A percentile compares a stretch with the other conserved stretches of the same genome.
Evolutionary conservation across 225 moss, liverwort and hornwort species (phyloP).

Genomic region (Thuidium tamariscinum): DNA sequence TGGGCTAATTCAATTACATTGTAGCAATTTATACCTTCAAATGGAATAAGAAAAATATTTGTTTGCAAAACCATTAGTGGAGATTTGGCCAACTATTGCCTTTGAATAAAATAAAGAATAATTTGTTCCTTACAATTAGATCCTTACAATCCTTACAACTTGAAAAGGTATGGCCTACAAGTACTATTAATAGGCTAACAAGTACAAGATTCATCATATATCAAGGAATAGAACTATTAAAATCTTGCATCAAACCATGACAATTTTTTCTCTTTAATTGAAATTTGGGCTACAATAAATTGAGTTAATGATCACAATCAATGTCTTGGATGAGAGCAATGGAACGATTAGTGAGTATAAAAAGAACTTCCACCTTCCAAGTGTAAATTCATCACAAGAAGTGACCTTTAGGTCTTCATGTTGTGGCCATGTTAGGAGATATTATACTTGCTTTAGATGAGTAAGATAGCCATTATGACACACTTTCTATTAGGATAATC

Average conservation of each 20-base stretch:
- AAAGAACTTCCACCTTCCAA: not conserved
- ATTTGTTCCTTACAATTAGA: not conserved
- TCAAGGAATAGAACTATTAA: fast-evolving
- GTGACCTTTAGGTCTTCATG: not conserved
- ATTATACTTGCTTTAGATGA: not conserved
- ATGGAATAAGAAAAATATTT: too few relatives aligned
- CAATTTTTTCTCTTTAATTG: not conserved
- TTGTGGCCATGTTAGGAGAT: not conserved
- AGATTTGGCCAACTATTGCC: not conserved
- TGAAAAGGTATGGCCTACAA: not conserved
- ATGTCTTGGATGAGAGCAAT: not conserved
- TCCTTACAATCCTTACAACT: too few relatives aligned
- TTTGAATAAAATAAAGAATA: not conserved
- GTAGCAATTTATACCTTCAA: not conserved
- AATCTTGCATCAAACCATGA: not conserved
- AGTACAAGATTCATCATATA: not conserved
- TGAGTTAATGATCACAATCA: not conserved
- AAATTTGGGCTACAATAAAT: not conserved
- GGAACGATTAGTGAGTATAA: fast-evolving
- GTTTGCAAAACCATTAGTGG: not conserved
- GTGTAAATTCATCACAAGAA: not conserved
- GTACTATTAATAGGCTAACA: not conserved
- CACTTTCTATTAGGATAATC: not conserved
- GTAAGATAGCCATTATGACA: not conserved
- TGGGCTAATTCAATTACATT: not conserved